These are phyloP conservation scores for Carnegiea gigantea DNA, from an alignment of 179 eudicot genomes.

Conservation along the genomic window DNA sequence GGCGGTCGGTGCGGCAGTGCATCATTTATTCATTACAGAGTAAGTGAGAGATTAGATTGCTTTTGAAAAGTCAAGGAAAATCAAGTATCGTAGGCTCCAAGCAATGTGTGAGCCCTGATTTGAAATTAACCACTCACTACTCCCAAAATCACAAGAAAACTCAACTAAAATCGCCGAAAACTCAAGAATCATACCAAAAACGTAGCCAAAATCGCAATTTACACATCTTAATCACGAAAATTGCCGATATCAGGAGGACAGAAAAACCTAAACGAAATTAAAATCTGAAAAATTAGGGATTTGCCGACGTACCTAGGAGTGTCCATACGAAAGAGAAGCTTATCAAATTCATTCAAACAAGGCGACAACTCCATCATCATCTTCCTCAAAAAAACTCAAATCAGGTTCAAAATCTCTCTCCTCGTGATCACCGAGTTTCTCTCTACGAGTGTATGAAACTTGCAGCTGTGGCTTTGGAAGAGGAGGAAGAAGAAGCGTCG, in stretches of 20 bases:
- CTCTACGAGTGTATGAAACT: background rate
- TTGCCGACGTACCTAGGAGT: slow-evolving; percentile 57
- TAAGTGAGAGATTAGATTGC: background rate
- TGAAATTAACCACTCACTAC: background rate
- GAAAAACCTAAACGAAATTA: background rate
- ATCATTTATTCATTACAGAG: background rate
- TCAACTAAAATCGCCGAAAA: background rate
- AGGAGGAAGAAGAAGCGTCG: background rate
- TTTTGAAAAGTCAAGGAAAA: slow-evolving; percentile 27
- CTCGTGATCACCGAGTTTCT: background rate
- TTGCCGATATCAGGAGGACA: too few species aligned
- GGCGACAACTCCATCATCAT: slow-evolving; percentile 56
- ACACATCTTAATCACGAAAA: background rate
- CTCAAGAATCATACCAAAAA: background rate
- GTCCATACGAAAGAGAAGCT: slow-evolving; percentile 68
- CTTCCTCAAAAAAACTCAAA: background rate
- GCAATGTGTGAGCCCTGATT: slow-evolving; percentile 10
- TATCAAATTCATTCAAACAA: slow-evolving; percentile 79
- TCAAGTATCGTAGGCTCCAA: slow-evolving; percentile 19
- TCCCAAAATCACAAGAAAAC: background rate
- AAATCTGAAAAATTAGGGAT: background rate
- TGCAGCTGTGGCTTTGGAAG: background rate
- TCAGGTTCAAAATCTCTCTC: slow-evolving; percentile 9
- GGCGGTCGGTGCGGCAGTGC: slow-evolving; percentile 13
- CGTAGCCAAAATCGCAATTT: background rate